phyloP scores from a whole-genome alignment of 768 basidiomycete species.

The Imleria badia region DNA sequence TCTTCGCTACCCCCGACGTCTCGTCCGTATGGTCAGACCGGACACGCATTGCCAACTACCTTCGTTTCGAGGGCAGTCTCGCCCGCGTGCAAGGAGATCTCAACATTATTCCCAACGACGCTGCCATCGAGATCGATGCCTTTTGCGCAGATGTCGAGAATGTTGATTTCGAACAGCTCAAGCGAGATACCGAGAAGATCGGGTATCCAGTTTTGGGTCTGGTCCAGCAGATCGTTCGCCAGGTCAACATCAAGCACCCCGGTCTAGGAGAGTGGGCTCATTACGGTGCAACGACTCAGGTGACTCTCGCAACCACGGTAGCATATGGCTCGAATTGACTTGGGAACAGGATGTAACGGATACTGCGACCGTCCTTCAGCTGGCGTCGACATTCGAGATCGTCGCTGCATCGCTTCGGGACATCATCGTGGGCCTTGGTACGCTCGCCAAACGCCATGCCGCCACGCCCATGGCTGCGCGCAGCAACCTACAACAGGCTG shows the following conservation, averaged over 20 bases:
- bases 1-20: slow-evolving; percentile 40
- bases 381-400: slow-evolving; percentile 39
- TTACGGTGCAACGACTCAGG: slow-evolving; percentile 51
- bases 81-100: slow-evolving; percentile 40
- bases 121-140: slow-evolving; percentile 35
- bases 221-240: slow-evolving; percentile 42
- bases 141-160: slow-evolving; percentile 36
- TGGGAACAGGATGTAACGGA: slow-evolving; percentile 47
- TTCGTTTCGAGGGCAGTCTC: slow-evolving; percentile 33
- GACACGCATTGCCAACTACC: slow-evolving; percentile 24
- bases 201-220: slow-evolving; percentile 47
- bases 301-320: slow-evolving; percentile 7
- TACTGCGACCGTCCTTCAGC: slow-evolving; percentile 44
- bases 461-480: slow-evolving; percentile 46
- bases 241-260: slow-evolving; percentile 32
- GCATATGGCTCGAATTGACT: neutral
- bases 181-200: slow-evolving; percentile 40
- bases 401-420: slow-evolving; percentile 28
- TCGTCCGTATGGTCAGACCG: slow-evolving; percentile 44
- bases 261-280: slow-evolving; percentile 48
- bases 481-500: slow-evolving; percentile 49
- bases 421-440: slow-evolving; percentile 31
- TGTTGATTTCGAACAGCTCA: slow-evolving; percentile 40
- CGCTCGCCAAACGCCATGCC: slow-evolving; percentile 32
- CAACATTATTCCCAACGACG: slow-evolving; percentile 39